A percentile compares a stretch with the other conserved stretches of the same genome.
phyloP scores from a whole-genome alignment of 192 early-diverging fungal genomes.

The Umbelopsis ramanniana region DNA sequence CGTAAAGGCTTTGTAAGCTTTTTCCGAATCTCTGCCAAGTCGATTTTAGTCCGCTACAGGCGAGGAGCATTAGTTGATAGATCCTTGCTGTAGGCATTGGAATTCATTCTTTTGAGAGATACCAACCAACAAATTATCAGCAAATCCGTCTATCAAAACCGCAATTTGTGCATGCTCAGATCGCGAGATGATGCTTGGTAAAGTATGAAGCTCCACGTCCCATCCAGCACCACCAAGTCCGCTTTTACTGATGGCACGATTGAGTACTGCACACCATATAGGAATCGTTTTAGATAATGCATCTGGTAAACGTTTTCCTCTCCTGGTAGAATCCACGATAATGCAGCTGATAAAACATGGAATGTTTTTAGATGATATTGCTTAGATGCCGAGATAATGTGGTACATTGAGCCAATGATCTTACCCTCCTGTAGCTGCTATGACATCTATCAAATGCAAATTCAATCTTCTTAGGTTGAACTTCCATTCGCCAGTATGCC shows the following conservation, averaged over 20 bases:
- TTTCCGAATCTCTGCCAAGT: conserved; percentile 33
- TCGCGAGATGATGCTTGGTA: conserved; percentile 62
- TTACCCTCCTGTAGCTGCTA: conserved; percentile 63
- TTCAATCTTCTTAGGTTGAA: conserved; percentile 85
- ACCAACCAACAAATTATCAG: conserved; percentile 53
- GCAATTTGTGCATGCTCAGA: conserved; percentile 77
- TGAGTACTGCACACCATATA: conserved; percentile 87
- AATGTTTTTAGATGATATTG: neutral
- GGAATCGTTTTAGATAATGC: conserved; percentile 85
- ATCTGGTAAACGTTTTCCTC: conserved; percentile 87
- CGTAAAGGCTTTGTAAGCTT: conserved; percentile 69
- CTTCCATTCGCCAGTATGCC: conserved; percentile 84
- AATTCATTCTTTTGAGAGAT: neutral
- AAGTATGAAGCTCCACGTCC: conserved; percentile 67
- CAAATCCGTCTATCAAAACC: conserved; percentile 59
- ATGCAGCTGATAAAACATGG: conserved; percentile 58
- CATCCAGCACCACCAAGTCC: conserved; percentile 32
- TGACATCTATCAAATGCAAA: conserved; percentile 65
- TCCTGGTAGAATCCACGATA: conserved; percentile 87
- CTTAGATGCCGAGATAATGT: too few species aligned
- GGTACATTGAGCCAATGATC: neutral
- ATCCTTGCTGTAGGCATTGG: neutral
- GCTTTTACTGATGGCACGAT: conserved; percentile 47
- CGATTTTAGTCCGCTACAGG: conserved; percentile 45
- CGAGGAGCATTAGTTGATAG: conserved; percentile 1